Evolutionary conservation across 352 stramenopile genomes (phyloP), one percentile per base, ranked within the genome.

Genomic region (Globisporangium iwayamae): DNA sequence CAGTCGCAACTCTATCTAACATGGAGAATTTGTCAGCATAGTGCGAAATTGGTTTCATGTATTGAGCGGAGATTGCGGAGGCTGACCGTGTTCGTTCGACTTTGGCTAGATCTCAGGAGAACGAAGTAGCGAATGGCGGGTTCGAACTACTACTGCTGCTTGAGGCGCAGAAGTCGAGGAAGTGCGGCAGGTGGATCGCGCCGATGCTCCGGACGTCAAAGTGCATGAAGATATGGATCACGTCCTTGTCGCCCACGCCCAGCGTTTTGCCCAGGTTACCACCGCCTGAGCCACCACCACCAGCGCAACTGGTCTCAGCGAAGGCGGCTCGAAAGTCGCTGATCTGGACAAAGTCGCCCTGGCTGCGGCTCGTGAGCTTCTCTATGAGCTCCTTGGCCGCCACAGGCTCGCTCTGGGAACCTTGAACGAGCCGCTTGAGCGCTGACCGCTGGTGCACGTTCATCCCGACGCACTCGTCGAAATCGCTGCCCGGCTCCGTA

Each of bases 221-320:
- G 65, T 85, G 71, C 84, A 93, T 93, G 73, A 93, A 93, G 14
- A 81, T 76, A 61, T 91, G 82, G 65, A 91, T 87, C 38, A 74
- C 71, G 36, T 93, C 84, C 30, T 73, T 74, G 45, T 90, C 76
- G 1, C 63, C 71, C 25, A 87, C 41, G 4, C 47, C 13, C 46
- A 25, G 51, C 54, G 52, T 54, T 20, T 14, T 57, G n/a, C 28
- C 25, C 25, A 32, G 20, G 48, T 36, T 54, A 10, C 47, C 13
- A n/a, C 47, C 25, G 6, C 32, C 32, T 36, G 32, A 36, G 32
- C 32, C 32, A 36, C 0, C 32, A 22, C 34, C n/a, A 57, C 43
- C 22, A 5, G 28, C 8, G 10, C 57, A 30, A 20, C 43, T 20
- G 16, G 32, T 16, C n/a, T 57, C 30, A n/a, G 52, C 18, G 43